Percentiles rank a stretch among this genome's conserved stretches.
Conservation (phyloP, 495 filamentous ascomycete genomes). For the Penicillium longicatenatum region DNA sequence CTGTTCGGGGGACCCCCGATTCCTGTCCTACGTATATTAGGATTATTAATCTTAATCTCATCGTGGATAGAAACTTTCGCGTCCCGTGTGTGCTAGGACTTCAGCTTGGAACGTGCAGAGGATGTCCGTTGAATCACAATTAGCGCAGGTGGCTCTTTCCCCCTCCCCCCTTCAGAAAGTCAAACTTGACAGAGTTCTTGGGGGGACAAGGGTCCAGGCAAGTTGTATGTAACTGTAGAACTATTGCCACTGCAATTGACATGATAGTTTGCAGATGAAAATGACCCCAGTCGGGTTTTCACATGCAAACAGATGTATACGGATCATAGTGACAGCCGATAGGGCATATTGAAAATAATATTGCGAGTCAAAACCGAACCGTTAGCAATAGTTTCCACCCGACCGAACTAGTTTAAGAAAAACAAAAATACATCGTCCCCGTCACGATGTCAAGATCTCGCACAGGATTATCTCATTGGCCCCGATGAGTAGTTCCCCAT, state of each 20-base stretch:
- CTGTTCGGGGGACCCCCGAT: neutral
- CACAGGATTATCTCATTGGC: slow-evolving; percentile 8
- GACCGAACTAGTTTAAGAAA: slow-evolving; percentile 10
- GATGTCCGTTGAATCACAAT: slow-evolving; percentile 21
- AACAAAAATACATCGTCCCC: neutral
- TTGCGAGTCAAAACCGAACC: slow-evolving; percentile 12
- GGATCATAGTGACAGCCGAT: neutral
- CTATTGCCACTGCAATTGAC: neutral
- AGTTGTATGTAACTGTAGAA: neutral
- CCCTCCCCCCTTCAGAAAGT: neutral
- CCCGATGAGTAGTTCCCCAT: slow-evolving; percentile 31
- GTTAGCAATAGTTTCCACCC: slow-evolving; percentile 19
- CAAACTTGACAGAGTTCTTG: neutral
- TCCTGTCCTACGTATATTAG: too few relatives aligned
- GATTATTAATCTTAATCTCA: neutral
- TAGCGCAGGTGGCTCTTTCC: slow-evolving; percentile 14
- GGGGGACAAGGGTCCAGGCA: neutral
- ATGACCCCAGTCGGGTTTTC: slow-evolving; percentile 1
- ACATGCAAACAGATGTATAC: slow-evolving; percentile 20
- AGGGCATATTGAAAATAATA: slow-evolving; percentile 4
- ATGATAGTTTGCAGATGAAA: too few relatives aligned
- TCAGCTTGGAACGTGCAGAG: slow-evolving; percentile 26
- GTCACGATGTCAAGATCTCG: slow-evolving; percentile 22
- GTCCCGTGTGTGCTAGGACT: slow-evolving; percentile 21
- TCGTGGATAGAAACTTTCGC: neutral